Conservation (phyloP, 208 protist species). For the Leptomonas seymouri region DNA sequence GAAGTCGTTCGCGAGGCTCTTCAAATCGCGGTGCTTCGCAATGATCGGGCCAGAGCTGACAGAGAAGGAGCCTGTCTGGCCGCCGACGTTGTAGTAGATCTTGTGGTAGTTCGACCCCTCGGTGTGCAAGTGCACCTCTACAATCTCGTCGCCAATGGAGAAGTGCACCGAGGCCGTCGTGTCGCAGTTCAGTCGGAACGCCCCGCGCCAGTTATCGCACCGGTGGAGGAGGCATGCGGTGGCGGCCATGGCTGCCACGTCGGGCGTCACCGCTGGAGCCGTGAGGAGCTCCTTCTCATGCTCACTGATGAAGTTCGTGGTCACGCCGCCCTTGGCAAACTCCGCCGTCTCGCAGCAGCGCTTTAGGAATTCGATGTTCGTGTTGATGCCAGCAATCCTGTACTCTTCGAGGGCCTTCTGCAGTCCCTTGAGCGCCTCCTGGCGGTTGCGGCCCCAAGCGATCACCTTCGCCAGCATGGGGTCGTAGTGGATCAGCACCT, state of each 20-base stretch:
- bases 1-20: slow-evolving; percentile 28
- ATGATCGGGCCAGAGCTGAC: slow-evolving; percentile 23
- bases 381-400: slow-evolving; percentile 88
- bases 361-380: slow-evolving; percentile 88
- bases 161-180: slow-evolving; percentile 35
- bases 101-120: slow-evolving; percentile 29
- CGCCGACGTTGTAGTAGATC: slow-evolving; percentile 24
- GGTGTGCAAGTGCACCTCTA: slow-evolving; percentile 37
- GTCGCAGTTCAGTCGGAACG: slow-evolving; percentile 47
- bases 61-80: slow-evolving; percentile 25
- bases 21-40: slow-evolving; percentile 25
- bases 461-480: slow-evolving; percentile 92
- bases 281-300: slow-evolving; percentile 41
- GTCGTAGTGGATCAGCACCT: slow-evolving; percentile 96
- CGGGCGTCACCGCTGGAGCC: slow-evolving; percentile 26
- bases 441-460: slow-evolving; percentile 34
- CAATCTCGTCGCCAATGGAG: slow-evolving; percentile 24
- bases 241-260: slow-evolving; percentile 27
- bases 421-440: slow-evolving; percentile 35
- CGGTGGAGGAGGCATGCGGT: slow-evolving; percentile 25
- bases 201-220: slow-evolving; percentile 27
- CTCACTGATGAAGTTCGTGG: slow-evolving; percentile 82
- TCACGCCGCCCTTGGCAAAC: slow-evolving; percentile 68
- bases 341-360: slow-evolving; percentile 47
- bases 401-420: slow-evolving; percentile 71